Conservation (phyloP, 2,329 filamentous ascomycete genomes). For the Hortaea sp. region DNA sequence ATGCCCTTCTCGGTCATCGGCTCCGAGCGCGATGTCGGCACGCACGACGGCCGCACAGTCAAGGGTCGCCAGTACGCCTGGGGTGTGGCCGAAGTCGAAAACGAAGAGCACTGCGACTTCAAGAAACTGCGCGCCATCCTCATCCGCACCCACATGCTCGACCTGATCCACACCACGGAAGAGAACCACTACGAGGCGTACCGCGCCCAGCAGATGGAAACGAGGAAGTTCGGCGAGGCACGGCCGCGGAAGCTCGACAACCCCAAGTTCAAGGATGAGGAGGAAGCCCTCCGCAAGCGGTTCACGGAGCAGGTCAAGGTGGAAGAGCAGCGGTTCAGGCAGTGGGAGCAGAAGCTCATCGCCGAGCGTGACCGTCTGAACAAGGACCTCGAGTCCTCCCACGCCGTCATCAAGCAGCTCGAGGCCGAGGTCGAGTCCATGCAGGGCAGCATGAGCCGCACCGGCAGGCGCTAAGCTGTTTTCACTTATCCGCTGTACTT, state of each 20-base stretch:
- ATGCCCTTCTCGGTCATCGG: conserved; percentile 99
- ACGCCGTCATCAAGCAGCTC: conserved; percentile 79
- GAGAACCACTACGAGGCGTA: conserved; percentile 99
- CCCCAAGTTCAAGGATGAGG: conserved; percentile 99
- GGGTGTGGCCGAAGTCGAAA: conserved; percentile 99
- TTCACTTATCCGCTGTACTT: not conserved
- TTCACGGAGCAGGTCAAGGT: conserved; percentile 99
- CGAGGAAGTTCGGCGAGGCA: conserved; percentile 96
- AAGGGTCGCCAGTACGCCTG: conserved; percentile 99
- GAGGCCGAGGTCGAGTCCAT: conserved; percentile 88
- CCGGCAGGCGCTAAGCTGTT: conserved; percentile 19
- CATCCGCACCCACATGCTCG: conserved; percentile 93
- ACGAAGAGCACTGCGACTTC: conserved; percentile 99
- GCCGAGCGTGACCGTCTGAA: conserved; percentile 96
- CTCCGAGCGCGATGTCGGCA: conserved; percentile 98
- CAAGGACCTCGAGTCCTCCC: conserved; percentile 98
- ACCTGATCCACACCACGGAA: conserved; percentile 98
- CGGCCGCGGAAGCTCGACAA: conserved; percentile 97
- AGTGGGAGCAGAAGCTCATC: conserved; percentile 99
- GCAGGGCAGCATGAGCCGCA: conserved; percentile 45
- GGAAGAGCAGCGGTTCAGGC: conserved; percentile 96
- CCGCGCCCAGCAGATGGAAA: conserved; percentile 99
- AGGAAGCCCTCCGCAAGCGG: conserved; percentile 94
- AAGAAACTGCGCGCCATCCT: conserved; percentile 99
- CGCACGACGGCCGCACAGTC: conserved; percentile 86